Evolutionary conservation across 257 asterid species (phyloP), one percentile per base, ranked within the genome.

Genomic region (Avicennia marina): DNA sequence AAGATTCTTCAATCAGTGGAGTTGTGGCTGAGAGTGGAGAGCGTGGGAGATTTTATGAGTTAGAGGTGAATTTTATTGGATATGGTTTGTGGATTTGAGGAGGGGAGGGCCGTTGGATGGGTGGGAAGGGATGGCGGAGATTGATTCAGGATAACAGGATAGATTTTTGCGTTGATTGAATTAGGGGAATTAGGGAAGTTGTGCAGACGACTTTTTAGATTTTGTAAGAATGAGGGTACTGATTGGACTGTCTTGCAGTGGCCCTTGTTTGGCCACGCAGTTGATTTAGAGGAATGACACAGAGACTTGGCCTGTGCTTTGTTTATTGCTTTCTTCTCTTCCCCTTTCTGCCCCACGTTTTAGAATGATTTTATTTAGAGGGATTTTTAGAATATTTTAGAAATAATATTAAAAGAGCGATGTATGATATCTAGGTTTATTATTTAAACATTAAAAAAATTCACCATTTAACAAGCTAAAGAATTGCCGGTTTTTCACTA

Each of bases 31-130:
- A 39, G 62, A 34, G 60, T n/a, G 49, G 24, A 26, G 55, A 1
- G 56, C 10, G 36, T 1, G 18, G 53, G 65, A 8, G 72, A 20
- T 68, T 65, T 65, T 32, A 73, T 60, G 58, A 31, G 21, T 11
- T 29, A 19, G 47, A 64, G 48, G 56, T 33, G 72, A 53, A 7
- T 47, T 70, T 70, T 62, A 73, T 20, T 47, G 93, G 94, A 89
- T 85, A 85, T 85, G 90, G 90, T 79, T 79, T 11, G 71, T 49
- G 76, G 90, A 81, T 79, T 67, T 53, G 62, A 52, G 63, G 63
- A 16, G 56, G 13, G 31, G 57, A 31, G 18, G 43, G 45, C 67
- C 87, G 84, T 83, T 21, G 76, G 90, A 79, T 83, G 66, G 41
- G 22, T 3, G 33, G 42, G 21, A 20, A 70, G 44, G 67, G 69